Base-by-base conservation (phyloP, 768 basidiomycete species). In the Boletus pseudo-olivaceus region DNA sequence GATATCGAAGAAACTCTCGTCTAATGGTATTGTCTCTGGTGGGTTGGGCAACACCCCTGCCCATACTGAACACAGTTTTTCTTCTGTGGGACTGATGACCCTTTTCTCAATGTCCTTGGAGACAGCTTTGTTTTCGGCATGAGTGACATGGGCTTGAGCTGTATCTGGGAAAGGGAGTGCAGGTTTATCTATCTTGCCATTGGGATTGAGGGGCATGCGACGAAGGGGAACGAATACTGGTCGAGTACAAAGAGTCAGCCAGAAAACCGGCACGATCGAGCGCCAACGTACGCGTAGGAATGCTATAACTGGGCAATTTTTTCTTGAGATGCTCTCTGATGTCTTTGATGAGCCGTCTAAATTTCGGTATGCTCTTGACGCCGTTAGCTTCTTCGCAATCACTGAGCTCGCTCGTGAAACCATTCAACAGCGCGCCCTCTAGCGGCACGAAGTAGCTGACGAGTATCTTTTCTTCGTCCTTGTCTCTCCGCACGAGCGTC, bases 181-280 rank as follows among this genome's bases (percentile, higher is more conserved):
- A 0, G 97, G 96, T 67, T 98, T 99, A 77, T 99, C 97, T 69
- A 99, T 88, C 75, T 99, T 99, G 57, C 97, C 97, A 68, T 98
- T 99, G 7, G 97, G 97, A 64, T 98, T 99, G 47, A 99, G 82
- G 19, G 97, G 97, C 90, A 99, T 96, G 51, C 93, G 88, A 47
- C 81, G 82, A 27, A 99, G 81, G 0, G 97, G 97, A 30, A 99
- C 93, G 59, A 98, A 95, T 23, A 98, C 96, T 91, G 67, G 11
- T 30, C 34, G 4, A 54, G 30, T 17, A 51, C 20, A 14, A 47
- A 29, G 14, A 14, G 32, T 62, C 19, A 62, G 57, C 19, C 23
- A 49, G 1, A 54, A 39, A 15, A 51, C 37, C 30, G 10, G 9
- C 27, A 26, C n/a, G 30, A 44, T 40, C 23, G 39, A 57, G 44